Conservation (phyloP, 2,329 filamentous ascomycete species). For the Claviceps lovelessii region DNA sequence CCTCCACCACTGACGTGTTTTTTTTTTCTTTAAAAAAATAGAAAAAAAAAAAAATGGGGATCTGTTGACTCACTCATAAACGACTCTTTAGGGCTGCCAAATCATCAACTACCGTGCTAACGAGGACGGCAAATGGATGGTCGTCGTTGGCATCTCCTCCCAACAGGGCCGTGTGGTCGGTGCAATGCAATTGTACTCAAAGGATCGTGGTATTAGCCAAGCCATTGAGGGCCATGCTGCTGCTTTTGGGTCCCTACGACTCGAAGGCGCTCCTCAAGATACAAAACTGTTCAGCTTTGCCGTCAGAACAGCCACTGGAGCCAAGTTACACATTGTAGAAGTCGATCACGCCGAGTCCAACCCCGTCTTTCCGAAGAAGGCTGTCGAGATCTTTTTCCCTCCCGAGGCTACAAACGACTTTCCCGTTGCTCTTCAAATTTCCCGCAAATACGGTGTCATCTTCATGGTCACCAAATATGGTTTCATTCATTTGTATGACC, state of each 20-base stretch:
- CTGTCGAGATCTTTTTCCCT: conserved; percentile 95
- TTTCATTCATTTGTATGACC: conserved; percentile 96
- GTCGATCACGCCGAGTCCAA: conserved; percentile 88
- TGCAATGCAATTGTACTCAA: conserved; percentile 94
- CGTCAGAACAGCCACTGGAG: conserved; percentile 74
- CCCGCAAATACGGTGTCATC: conserved; percentile 88
- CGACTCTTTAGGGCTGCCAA: conserved; percentile 61
- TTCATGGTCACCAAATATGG: conserved; percentile 98
- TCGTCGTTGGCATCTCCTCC: conserved; percentile 88
- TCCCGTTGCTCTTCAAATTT: conserved; percentile 94
- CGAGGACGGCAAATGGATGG: conserved; percentile 95
- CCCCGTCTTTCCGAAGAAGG: conserved; percentile 83
- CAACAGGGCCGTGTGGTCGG: conserved; percentile 88
- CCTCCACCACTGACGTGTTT: not conserved
- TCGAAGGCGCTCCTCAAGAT: conserved; percentile 79
- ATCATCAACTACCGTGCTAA: conserved; percentile 99
- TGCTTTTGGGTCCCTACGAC: conserved; percentile 74
- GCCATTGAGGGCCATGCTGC: conserved; percentile 95
- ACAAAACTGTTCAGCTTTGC: conserved; percentile 96
- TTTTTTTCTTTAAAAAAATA: no score
- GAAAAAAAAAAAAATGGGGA: no score
- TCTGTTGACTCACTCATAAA: conserved; percentile 2
- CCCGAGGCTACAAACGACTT: conserved; percentile 93
- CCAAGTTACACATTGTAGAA: conserved; percentile 95
- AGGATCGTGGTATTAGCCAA: conserved; percentile 91